Percentiles rank a stretch among this genome's conserved stretches.
These are phyloP conservation scores for Nasturtium officinale DNA, from an alignment of 345 rosid species.

Conservation along the genomic window DNA sequence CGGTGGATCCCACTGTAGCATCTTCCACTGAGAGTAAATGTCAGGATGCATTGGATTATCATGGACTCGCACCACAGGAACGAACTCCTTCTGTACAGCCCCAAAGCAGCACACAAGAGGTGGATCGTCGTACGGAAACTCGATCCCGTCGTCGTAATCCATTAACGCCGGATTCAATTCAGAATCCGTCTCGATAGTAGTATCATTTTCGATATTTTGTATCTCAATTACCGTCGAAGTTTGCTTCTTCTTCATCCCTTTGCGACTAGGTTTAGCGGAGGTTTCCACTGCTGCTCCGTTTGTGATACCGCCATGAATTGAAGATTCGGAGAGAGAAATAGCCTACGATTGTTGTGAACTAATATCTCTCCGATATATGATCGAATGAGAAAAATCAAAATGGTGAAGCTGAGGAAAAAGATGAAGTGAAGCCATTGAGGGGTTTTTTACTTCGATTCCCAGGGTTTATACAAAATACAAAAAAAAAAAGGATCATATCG, in stretches of 20 bases:
- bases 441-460: slow-evolving; percentile 11
- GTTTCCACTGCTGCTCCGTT: slow-evolving; percentile 55
- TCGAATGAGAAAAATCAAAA: slow-evolving; percentile 29
- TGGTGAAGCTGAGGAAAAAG: slow-evolving; percentile 54
- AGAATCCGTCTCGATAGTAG: slow-evolving; percentile 17
- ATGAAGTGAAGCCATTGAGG: slow-evolving; percentile 60
- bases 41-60: slow-evolving; percentile 83
- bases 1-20: slow-evolving; percentile 95
- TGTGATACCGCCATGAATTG: slow-evolving; percentile 41
- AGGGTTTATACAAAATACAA: slow-evolving; percentile 67
- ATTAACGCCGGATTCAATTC: slow-evolving; percentile 35
- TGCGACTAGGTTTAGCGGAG: slow-evolving; percentile 60
- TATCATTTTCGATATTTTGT: slow-evolving; percentile 34
- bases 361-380: slow-evolving; percentile 27
- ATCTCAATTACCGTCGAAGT: slow-evolving; percentile 30
- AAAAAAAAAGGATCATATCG: too few species aligned
- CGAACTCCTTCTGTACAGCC: slow-evolving; percentile 76
- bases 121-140: slow-evolving; percentile 74
- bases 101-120: slow-evolving; percentile 91
- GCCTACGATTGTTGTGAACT: neutral
- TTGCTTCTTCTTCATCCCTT: slow-evolving; percentile 62
- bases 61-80: slow-evolving; percentile 80
- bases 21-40: slow-evolving; percentile 86
- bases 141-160: slow-evolving; percentile 76
- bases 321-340: slow-evolving; percentile 37